phyloP scores from a whole-genome alignment of 768 basidiomycete species.

The Pholiota molesta region DNA sequence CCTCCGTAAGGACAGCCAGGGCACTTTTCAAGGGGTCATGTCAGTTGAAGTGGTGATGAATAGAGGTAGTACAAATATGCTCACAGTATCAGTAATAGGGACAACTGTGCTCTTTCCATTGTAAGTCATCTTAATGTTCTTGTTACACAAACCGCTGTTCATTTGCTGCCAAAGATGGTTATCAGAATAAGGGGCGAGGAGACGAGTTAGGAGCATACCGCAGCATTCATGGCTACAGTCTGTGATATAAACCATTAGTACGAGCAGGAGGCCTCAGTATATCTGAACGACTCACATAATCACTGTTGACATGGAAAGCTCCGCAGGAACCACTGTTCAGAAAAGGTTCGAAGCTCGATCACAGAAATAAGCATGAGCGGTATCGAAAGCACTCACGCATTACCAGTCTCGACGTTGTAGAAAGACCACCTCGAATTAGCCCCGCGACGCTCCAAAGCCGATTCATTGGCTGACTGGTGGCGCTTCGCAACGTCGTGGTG shows the following conservation, averaged over 20 bases:
- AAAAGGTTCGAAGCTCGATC: constrained; percentile 7
- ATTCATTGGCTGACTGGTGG: constrained; percentile 38
- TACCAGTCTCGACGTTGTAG: constrained; percentile 43
- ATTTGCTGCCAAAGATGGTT: constrained; percentile 50
- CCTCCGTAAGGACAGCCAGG: constrained; percentile 58
- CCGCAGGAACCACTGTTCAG: constrained; percentile 35
- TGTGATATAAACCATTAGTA: constrained; percentile 21
- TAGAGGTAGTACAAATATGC: constrained; percentile 18
- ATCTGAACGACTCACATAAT: constrained; percentile 29
- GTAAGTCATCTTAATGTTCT: constrained; percentile 62
- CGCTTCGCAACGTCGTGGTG: constrained; percentile 56
- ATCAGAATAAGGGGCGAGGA: constrained; percentile 20
- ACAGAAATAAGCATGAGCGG: not conserved
- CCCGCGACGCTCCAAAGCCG: constrained; percentile 40
- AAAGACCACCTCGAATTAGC: constrained; percentile 50
- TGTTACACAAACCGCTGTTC: constrained; percentile 53
- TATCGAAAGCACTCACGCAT: constrained; percentile 20
- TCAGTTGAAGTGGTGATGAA: constrained; percentile 12
- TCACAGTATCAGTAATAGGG: constrained; percentile 63
- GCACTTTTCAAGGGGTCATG: constrained; percentile 11
- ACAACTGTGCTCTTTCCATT: constrained; percentile 62
- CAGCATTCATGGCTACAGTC: constrained; percentile 55
- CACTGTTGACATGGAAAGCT: constrained; percentile 24
- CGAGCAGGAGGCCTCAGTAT: not conserved
- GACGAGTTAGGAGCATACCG: constrained; percentile 28